These are phyloP conservation scores for Pseudisothecium myosuroides DNA, from an alignment of 225 moss, liverwort and hornwort genomes.

Conservation along the genomic window DNA sequence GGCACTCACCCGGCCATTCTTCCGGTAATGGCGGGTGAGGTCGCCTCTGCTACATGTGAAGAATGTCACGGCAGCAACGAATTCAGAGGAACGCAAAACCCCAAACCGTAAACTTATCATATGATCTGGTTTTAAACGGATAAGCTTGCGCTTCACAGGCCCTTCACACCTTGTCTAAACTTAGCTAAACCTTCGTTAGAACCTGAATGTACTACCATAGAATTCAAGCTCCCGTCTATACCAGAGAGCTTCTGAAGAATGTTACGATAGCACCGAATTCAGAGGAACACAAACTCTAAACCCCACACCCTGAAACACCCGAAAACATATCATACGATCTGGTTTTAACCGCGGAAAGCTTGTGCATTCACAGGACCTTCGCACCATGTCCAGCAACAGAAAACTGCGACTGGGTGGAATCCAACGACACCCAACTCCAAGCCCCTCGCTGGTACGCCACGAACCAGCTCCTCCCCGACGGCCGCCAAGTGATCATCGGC, in stretches of 20 bases:
- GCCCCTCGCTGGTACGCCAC: conserved; percentile 52
- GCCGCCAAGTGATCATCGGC: conserved; percentile 42
- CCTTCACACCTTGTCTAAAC: not conserved
- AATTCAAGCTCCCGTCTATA: not conserved
- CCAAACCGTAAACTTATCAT: not conserved
- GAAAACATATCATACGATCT: not conserved
- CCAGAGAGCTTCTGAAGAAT: not conserved
- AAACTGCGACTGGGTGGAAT: conserved; percentile 47
- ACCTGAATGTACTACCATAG: not conserved
- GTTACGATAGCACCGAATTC: not conserved
- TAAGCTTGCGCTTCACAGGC: not conserved
- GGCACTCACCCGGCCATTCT: too few species aligned
- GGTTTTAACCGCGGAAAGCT: not conserved
- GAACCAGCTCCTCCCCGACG: conserved; percentile 44
- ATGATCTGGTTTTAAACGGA: too few species aligned
- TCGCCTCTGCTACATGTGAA: too few species aligned
- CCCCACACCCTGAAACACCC: not conserved
- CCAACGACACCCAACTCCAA: conserved; percentile 4
- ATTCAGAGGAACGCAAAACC: not conserved
- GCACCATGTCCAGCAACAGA: conserved; percentile 16
- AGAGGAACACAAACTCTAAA: not conserved
- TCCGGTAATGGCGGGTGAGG: too few species aligned
- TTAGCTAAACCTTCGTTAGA: not conserved
- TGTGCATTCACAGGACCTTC: conserved; percentile 28
- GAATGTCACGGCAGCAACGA: not conserved